phyloP scores from a whole-genome alignment of 441 rosid species.

The Monsonia emarginata region DNA sequence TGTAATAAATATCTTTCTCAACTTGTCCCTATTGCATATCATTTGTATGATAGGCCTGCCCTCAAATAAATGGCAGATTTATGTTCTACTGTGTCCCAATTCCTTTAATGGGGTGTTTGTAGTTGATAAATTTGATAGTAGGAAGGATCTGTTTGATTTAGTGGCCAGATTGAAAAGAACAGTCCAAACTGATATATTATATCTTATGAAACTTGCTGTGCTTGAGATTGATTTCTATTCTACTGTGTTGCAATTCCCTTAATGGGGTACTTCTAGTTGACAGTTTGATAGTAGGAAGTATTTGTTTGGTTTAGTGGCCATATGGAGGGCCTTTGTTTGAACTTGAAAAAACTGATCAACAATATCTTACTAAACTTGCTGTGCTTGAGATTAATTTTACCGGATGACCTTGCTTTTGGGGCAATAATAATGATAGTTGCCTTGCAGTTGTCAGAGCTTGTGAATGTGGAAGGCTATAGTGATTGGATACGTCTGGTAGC shows the following conservation, averaged over 20 bases:
- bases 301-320: not conserved
- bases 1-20: not conserved
- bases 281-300: not conserved
- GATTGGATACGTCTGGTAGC: conserved; percentile 98
- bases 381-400: not conserved
- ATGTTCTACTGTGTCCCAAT: not conserved
- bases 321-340: not conserved
- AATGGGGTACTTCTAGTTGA: not conserved
- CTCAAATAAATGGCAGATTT: not conserved
- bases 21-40: not conserved
- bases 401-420: conserved; percentile 1
- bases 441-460: conserved; percentile 93
- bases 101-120: not conserved
- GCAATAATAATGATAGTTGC: conserved; percentile 14
- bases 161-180: not conserved
- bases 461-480: conserved; percentile 90
- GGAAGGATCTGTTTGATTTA: not conserved
- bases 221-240: not conserved
- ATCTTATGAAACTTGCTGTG: too few relatives aligned
- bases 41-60: not conserved
- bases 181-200: too few relatives aligned
- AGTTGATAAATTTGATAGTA: not conserved
- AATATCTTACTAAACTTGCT: too few relatives aligned
- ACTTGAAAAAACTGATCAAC: not conserved
- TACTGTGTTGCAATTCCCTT: not conserved